A percentile compares a stretch with the other conserved stretches of the same genome.
phyloP scores from a whole-genome alignment of 2,329 filamentous ascomycete species.

The Diaporthe vexans region DNA sequence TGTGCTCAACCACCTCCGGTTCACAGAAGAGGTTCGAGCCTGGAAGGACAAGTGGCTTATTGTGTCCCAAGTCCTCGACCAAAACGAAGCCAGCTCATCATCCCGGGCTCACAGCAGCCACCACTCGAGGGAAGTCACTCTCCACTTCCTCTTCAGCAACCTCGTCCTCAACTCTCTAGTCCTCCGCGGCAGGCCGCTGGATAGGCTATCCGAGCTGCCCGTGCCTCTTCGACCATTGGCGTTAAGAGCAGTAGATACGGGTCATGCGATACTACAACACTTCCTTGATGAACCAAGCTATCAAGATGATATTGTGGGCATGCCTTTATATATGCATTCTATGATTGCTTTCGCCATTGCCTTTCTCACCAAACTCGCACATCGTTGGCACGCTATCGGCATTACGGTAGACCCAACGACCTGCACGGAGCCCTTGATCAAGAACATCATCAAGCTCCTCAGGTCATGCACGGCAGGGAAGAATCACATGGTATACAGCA shows the following conservation, averaged over 20 bases:
- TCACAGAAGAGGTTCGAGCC: slow-evolving; percentile 9
- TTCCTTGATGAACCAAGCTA: slow-evolving; percentile 13
- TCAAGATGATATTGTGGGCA: not conserved
- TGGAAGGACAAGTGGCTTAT: slow-evolving; percentile 18
- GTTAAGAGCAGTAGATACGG: not conserved
- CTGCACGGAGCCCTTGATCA: not conserved
- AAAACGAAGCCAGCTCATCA: not conserved
- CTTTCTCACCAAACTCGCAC: slow-evolving; percentile 1
- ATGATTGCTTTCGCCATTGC: slow-evolving; percentile 20
- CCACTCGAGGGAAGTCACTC: not conserved
- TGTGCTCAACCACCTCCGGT: slow-evolving; percentile 16
- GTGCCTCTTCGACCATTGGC: slow-evolving; percentile 11
- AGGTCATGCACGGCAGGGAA: slow-evolving; percentile 9
- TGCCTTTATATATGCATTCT: slow-evolving; percentile 10
- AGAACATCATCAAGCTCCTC: not conserved
- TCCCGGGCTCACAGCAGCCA: too few relatives aligned
- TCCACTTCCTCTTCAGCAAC: slow-evolving; percentile 23
- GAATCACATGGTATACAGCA: slow-evolving; percentile 27
- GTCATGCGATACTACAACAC: slow-evolving; percentile 6
- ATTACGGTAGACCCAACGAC: slow-evolving; percentile 11
- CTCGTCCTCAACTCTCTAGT: slow-evolving; percentile 23
- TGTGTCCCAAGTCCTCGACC: not conserved
- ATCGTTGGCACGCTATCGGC: slow-evolving; percentile 5
- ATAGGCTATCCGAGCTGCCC: not conserved
- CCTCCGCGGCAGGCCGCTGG: slow-evolving; percentile 14